A percentile compares a stretch with the other conserved stretches of the same genome.
Conservation (phyloP, 1,139 yeast species). For the Meyerozyma athensensis region DNA sequence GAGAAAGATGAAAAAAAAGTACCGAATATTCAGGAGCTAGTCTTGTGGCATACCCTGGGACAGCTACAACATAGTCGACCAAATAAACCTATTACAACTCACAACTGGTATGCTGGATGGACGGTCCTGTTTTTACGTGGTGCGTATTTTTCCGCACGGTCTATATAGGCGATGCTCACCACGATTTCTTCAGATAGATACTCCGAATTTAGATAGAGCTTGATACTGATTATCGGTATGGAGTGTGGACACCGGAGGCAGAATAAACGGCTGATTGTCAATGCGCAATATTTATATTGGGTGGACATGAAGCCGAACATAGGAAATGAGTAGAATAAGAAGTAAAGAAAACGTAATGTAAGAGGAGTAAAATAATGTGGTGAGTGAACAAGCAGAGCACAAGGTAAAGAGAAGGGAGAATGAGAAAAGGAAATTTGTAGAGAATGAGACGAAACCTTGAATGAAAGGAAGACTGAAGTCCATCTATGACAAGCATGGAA, state of each 20-base stretch:
- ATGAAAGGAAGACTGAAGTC: too few relatives aligned
- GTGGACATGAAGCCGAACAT: not conserved
- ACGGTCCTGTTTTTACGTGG: not conserved
- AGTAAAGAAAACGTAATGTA: not conserved
- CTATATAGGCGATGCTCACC: not conserved
- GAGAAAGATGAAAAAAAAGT: not conserved
- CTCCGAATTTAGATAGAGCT: conserved; percentile 63
- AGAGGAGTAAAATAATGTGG: too few relatives aligned
- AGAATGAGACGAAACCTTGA: too few relatives aligned
- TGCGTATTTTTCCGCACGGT: conserved; percentile 5
- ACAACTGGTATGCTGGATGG: not conserved
- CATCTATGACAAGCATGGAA: too few relatives aligned
- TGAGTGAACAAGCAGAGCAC: not conserved
- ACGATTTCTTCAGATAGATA: conserved; percentile 9
- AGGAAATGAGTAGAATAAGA: not conserved
- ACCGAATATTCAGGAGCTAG: not conserved
- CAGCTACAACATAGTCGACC: not conserved
- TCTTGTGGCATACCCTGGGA: not conserved
- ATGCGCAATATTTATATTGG: not conserved
- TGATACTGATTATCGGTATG: conserved; percentile 39
- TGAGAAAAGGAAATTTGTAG: not conserved
- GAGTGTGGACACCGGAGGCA: conserved; percentile 77
- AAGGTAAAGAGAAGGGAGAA: not conserved
- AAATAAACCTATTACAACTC: not conserved
- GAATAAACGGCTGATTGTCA: conserved; percentile 18